Evolutionary conservation across 192 early-diverging fungal genomes (phyloP).

Genomic region (Thamnidium elegans): DNA sequence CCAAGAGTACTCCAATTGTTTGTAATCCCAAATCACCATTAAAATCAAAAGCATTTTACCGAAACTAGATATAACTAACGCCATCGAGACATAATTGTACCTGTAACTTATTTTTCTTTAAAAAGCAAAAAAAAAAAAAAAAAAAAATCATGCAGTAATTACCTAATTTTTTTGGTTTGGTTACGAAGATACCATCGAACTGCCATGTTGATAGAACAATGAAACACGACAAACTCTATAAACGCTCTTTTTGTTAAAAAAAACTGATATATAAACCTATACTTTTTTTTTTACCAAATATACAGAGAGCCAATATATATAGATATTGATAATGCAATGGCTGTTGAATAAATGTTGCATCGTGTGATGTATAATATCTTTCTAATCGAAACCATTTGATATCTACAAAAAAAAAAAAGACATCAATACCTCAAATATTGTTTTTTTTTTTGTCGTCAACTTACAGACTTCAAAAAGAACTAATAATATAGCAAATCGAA

Average conservation of each 20-base stretch:
- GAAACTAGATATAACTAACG: constrained; percentile 80
- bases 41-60: constrained; percentile 83
- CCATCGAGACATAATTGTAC: constrained; percentile 64
- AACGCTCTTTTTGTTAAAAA: not conserved
- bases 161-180: constrained; percentile 26
- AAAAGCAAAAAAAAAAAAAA: too few relatives aligned
- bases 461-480: constrained; percentile 87
- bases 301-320: constrained; percentile 68
- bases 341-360: constrained; percentile 61
- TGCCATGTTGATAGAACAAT: constrained; percentile 51
- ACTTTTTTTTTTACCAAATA: constrained; percentile 48
- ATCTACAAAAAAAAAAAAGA: constrained; percentile 34
- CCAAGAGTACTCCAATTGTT: constrained; percentile 78
- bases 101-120: constrained; percentile 25
- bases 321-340: constrained; percentile 71
- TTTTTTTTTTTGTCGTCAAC: not conserved
- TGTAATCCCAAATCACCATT: constrained; percentile 92
- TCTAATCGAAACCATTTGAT: constrained; percentile 92
- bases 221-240: constrained; percentile 58
- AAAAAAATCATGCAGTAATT: not conserved
- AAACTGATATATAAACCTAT: not conserved
- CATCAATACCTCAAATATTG: not conserved
- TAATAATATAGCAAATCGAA: constrained; percentile 75
- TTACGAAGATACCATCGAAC: constrained; percentile 37
- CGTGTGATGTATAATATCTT: constrained; percentile 51